Base-by-base conservation (phyloP, 176 grass and related monocot genomes). In the Eragrostis curvula region DNA sequence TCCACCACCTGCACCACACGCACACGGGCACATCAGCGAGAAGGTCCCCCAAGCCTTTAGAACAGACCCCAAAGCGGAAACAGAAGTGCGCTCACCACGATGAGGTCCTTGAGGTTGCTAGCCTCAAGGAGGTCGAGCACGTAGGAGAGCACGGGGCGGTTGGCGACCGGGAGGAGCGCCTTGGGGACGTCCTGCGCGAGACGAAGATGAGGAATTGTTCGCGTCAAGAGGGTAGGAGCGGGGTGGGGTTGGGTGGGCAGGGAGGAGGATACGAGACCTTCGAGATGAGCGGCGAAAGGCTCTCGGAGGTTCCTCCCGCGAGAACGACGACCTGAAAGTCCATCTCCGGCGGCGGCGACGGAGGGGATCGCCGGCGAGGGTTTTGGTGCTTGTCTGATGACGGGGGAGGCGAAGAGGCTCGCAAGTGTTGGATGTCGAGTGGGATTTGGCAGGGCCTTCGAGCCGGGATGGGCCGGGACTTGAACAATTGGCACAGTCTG, bases 291-390 rank as follows among this genome's bases (percentile, higher is more conserved):
- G 96, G 96, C 20, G 89, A 87, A 24, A 98, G 96, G 4, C 88
- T 95, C 85, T 91, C 85, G 20, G 93, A 93, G 47, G 76, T 81
- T 63, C 96, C 96, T 17, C 96, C 96, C 49, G 96, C 96, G 89
- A 98, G 96, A 72, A 98, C 88, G 72, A 98, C 90, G 77, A 98
- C 93, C 79, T 98, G 90, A 84, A 98, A 95, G 66, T 98, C 96
- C 96, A 98, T 98, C 70, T 58, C 77, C 76, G 72, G 47, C 66
- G 56, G 42, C 41, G 71, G 64, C 13, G 49, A 8, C 15, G 14
- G 68, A 52, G 32, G 39, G 77, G 21, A 23, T 70, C 64, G 72
- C 64, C 79, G 75, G 80, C 55, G 39, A 67, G 49, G 85, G 62
- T 76, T 87, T 75, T 60, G 77, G 71, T 16, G 74, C 36, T 44